Evolutionary conservation across 129 eudicot genomes (phyloP).

Genomic region (Artemisia annua): DNA sequence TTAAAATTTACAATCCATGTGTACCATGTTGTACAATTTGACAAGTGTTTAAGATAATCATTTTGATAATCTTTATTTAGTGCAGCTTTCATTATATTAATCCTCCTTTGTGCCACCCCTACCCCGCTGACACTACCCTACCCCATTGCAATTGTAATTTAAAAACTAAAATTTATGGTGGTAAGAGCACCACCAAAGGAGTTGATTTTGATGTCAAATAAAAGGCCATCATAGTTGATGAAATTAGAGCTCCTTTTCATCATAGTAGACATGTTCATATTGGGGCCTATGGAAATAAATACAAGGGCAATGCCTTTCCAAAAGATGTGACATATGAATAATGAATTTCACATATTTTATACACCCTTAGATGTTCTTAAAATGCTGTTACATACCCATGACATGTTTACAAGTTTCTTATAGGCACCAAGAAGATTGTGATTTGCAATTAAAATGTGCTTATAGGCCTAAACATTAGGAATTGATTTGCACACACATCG

Average conservation of each 20-base stretch:
- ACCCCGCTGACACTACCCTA: conserved; percentile 1
- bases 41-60: conserved; percentile 29
- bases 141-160: conserved; percentile 17
- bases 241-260: conserved; percentile 39
- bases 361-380: conserved; percentile 14
- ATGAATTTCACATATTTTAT: not conserved
- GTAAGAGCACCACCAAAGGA: conserved; percentile 33
- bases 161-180: conserved; percentile 29
- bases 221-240: conserved; percentile 37
- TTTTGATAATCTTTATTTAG: conserved; percentile 26
- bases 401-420: not conserved
- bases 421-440: not conserved
- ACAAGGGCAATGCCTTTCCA: conserved; percentile 22
- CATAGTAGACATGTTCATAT: conserved; percentile 36
- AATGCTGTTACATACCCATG: conserved; percentile 18
- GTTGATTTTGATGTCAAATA: conserved; percentile 38
- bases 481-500: too few relatives aligned
- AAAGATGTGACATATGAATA: conserved; percentile 30
- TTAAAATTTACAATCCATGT: conserved; percentile 21
- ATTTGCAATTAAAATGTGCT: too few relatives aligned
- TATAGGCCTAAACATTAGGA: too few relatives aligned
- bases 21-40: conserved; percentile 22
- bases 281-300: conserved; percentile 37
- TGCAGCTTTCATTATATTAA: conserved; percentile 9
- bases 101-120: conserved; percentile 4